phyloP scores from a whole-genome alignment of 1,139 yeast species.

The Dujonia santamariae region DNA sequence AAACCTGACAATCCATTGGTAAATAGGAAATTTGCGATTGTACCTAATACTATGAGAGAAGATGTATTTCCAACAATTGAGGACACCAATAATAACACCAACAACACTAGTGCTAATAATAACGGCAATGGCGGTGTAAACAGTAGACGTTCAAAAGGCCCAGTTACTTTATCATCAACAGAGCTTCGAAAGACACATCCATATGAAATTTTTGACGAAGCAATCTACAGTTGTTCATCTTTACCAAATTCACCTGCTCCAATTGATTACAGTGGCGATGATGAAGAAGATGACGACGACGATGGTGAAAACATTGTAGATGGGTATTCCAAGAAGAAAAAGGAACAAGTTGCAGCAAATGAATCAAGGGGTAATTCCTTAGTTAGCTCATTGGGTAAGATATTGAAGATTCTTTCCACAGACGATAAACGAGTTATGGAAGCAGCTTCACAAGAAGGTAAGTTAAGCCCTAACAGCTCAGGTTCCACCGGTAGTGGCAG shows the following conservation, averaged over 20 bases:
- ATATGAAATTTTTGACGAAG: constrained; percentile 75
- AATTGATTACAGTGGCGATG: constrained; percentile 3
- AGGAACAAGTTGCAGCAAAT: no score
- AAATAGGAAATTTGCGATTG: constrained; percentile 47
- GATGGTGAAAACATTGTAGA: constrained; percentile 9
- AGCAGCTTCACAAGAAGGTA: constrained; percentile 3
- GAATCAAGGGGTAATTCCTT: constrained; percentile 25
- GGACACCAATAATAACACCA: constrained; percentile 21
- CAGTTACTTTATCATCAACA: constrained; percentile 19
- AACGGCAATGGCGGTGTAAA: not conserved
- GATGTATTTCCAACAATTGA: constrained; percentile 20
- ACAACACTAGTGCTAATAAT: constrained; percentile 21
- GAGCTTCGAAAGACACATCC: constrained; percentile 54
- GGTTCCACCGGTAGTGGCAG: not conserved
- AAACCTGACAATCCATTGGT: constrained; percentile 51
- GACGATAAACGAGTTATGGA: constrained; percentile 20
- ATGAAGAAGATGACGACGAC: constrained; percentile 10
- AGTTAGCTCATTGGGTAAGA: constrained; percentile 36
- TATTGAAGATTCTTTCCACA: constrained; percentile 33
- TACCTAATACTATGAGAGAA: constrained; percentile 30
- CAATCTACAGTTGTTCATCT: constrained; percentile 58
- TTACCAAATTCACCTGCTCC: constrained; percentile 20
- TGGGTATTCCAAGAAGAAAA: no score
- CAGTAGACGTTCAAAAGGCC: constrained; percentile 1
- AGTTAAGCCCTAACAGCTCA: no score